phyloP scores from a whole-genome alignment of 2,329 filamentous ascomycete species.

The Anisogramma anomala region DNA sequence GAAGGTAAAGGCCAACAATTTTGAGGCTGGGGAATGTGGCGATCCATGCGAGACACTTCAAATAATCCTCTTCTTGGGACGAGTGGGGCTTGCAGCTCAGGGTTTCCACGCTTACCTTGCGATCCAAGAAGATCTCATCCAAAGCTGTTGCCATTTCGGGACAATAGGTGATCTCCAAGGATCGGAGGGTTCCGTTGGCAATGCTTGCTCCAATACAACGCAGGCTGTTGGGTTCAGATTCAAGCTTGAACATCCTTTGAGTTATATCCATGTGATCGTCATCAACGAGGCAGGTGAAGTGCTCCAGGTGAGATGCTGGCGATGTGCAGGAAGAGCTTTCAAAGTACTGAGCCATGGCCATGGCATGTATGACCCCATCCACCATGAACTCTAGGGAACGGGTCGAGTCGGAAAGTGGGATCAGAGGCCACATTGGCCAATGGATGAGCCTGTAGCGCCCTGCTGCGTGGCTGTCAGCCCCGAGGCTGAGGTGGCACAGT shows the following conservation, averaged over 20 bases:
- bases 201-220: constrained; percentile 1
- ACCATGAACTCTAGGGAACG: not conserved
- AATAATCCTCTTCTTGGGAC: not conserved
- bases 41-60: constrained; percentile 3
- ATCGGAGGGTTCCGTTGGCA: constrained; percentile 4
- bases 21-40: constrained; percentile 4
- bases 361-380: not conserved
- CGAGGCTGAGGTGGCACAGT: too few relatives aligned
- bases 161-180: constrained; percentile 4
- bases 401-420: not conserved
- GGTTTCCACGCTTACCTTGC: not conserved
- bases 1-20: constrained; percentile 6
- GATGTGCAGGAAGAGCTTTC: not conserved
- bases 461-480: too few relatives aligned
- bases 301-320: constrained; percentile 1
- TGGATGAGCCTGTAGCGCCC: too few relatives aligned
- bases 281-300: not conserved
- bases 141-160: not conserved
- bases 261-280: not conserved
- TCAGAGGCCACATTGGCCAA: not conserved
- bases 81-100: constrained; percentile 1
- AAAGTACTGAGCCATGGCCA: not conserved
- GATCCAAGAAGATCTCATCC: not conserved
- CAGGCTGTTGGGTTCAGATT: not conserved
- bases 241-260: too few relatives aligned